These are phyloP conservation scores for Tetraselmis chui DNA, from an alignment of 139 green algal species.

Conservation along the genomic window DNA sequence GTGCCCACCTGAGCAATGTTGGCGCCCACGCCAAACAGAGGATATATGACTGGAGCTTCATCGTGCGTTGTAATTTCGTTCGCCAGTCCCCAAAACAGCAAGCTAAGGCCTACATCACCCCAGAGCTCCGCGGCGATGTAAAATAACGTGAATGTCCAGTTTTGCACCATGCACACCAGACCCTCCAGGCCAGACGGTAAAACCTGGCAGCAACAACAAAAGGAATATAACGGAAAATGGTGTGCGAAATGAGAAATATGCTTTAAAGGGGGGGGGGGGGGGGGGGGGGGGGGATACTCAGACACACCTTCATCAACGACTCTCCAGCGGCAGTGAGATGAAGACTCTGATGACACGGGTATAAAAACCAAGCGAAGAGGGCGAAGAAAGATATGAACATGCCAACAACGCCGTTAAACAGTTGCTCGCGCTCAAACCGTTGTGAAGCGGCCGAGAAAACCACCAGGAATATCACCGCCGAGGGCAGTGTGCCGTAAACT, in stretches of 20 bases:
- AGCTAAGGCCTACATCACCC: constrained; percentile 81
- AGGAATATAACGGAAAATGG: too few relatives aligned
- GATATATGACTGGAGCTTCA: constrained; percentile 85
- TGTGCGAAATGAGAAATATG: neutral
- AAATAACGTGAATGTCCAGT: constrained; percentile 95
- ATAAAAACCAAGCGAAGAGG: constrained; percentile 70
- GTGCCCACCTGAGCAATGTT: constrained; percentile 79
- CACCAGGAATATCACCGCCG: constrained; percentile 77
- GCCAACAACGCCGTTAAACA: constrained; percentile 85
- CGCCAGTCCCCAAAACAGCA: constrained; percentile 90
- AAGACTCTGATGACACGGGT: constrained; percentile 70
- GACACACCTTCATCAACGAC: constrained; percentile 17
- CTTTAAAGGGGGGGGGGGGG: neutral
- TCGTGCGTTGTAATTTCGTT: constrained; percentile 89
- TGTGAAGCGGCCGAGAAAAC: constrained; percentile 52
- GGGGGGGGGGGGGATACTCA: too few relatives aligned
- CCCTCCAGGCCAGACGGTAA: constrained; percentile 53
- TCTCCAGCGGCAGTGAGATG: constrained; percentile 55
- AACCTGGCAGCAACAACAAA: constrained; percentile 10
- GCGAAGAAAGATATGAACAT: constrained; percentile 78
- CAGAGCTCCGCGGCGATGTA: constrained; percentile 84
- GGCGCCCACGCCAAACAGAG: constrained; percentile 91
- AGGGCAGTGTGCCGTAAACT: constrained; percentile 87
- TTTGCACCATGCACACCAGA: constrained; percentile 74
- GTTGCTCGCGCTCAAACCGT: constrained; percentile 38